Evolutionary conservation across 2,329 filamentous ascomycete genomes (phyloP).

Genomic region (Sclerotinia nivalis): DNA sequence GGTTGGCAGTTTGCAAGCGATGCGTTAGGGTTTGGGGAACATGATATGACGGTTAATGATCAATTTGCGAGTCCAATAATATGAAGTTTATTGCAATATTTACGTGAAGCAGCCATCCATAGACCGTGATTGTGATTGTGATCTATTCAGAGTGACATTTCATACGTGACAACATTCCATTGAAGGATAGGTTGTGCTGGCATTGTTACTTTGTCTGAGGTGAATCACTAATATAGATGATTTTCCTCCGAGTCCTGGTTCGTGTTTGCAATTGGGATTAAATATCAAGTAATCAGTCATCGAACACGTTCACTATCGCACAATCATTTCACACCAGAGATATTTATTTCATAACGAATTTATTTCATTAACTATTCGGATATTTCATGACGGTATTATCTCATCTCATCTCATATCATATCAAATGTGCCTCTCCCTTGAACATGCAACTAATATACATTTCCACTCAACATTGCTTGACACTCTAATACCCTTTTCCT

Average conservation of each 20-base stretch:
- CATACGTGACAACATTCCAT: neutral
- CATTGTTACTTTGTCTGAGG: neutral
- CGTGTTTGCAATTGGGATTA: neutral
- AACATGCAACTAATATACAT: conserved; percentile 1
- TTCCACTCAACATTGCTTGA: neutral
- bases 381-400: neutral
- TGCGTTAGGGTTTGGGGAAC: conserved; percentile 4
- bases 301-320: neutral
- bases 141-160: neutral
- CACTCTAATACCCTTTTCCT: neutral
- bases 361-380: neutral
- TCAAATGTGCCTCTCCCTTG: neutral
- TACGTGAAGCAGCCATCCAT: too few relatives aligned
- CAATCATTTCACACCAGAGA: too few relatives aligned
- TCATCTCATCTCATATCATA: neutral
- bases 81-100: neutral
- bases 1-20: conserved; percentile 11
- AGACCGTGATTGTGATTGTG: neutral
- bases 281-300: neutral
- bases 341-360: neutral
- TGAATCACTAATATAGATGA: neutral
- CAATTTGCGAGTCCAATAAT: neutral
- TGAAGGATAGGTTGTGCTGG: neutral
- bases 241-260: too few relatives aligned
- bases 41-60: conserved; percentile 9